Percentiles rank a stretch among this genome's conserved stretches.
Evolutionary conservation across 2,329 filamentous ascomycete genomes (phyloP).

Genomic region (Alternaria metachromatica): DNA sequence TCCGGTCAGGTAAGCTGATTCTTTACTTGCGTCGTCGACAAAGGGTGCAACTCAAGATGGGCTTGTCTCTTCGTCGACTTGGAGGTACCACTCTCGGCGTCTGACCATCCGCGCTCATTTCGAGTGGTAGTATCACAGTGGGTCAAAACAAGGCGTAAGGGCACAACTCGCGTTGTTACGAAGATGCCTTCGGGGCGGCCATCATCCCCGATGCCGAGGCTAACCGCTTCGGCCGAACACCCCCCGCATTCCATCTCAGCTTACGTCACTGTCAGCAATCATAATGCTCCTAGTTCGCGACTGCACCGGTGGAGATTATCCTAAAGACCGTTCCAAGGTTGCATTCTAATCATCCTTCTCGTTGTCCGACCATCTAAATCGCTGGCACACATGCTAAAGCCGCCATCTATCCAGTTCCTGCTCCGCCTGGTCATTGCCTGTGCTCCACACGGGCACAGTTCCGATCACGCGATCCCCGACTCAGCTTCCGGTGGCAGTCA

Average conservation of each 20-base stretch:
- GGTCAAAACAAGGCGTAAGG: neutral
- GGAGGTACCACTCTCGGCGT: constrained; percentile 32
- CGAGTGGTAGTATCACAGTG: neutral
- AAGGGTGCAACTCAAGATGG: constrained; percentile 39
- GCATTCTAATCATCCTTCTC: neutral
- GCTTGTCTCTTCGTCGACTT: constrained; percentile 40
- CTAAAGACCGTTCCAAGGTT: neutral
- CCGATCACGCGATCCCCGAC: neutral
- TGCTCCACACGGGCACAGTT: neutral
- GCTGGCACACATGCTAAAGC: neutral
- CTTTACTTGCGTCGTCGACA: constrained; percentile 37
- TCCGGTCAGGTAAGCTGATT: neutral
- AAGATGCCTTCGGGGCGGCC: neutral
- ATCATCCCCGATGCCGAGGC: neutral
- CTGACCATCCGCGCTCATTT: constrained; percentile 29
- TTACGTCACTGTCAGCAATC: neutral
- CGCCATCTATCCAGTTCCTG: neutral
- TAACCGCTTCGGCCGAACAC: neutral
- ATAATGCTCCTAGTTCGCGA: neutral
- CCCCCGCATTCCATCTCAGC: neutral
- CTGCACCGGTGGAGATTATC: neutral
- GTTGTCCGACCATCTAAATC: neutral
- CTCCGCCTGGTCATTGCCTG: neutral
- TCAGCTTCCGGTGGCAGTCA: neutral
- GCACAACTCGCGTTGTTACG: neutral